Conservation (phyloP, 208 protist genomes). For the Leishmania gerbilli region DNA sequence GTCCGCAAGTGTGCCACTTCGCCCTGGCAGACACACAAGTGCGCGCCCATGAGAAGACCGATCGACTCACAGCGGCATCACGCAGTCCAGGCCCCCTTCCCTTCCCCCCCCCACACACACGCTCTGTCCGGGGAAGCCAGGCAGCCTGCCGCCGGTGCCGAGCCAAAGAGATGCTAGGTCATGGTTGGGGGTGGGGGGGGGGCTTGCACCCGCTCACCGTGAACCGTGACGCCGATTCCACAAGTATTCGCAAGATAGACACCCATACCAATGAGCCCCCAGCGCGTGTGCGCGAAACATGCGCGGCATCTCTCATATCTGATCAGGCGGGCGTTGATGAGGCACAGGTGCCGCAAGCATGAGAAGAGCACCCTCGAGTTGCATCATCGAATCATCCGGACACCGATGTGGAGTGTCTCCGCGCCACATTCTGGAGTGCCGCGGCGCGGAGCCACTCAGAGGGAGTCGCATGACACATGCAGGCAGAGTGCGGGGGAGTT, state of each 20-base stretch:
- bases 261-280: too few relatives aligned
- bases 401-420: too few relatives aligned
- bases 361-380: neutral
- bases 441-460: neutral
- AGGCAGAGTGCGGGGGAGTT: too few relatives aligned
- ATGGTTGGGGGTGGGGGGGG: neutral
- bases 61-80: too few relatives aligned
- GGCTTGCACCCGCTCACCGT: neutral
- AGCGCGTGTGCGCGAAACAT: too few relatives aligned
- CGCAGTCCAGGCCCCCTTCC: too few relatives aligned
- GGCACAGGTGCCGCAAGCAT: too few relatives aligned
- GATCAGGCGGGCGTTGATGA: too few relatives aligned
- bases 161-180: neutral
- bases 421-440: neutral
- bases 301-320: too few relatives aligned
- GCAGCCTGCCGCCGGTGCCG: neutral
- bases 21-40: too few relatives aligned
- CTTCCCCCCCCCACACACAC: neutral
- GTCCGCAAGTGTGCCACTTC: neutral
- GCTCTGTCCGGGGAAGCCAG: neutral
- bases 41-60: neutral
- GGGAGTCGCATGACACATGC: too few relatives aligned
- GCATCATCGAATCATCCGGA: neutral
- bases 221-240: neutral
- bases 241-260: neutral